Evolutionary conservation across 345 rosid species (phyloP), one percentile per base, ranked within the genome.

Genomic region (Erucastrum elatum): DNA sequence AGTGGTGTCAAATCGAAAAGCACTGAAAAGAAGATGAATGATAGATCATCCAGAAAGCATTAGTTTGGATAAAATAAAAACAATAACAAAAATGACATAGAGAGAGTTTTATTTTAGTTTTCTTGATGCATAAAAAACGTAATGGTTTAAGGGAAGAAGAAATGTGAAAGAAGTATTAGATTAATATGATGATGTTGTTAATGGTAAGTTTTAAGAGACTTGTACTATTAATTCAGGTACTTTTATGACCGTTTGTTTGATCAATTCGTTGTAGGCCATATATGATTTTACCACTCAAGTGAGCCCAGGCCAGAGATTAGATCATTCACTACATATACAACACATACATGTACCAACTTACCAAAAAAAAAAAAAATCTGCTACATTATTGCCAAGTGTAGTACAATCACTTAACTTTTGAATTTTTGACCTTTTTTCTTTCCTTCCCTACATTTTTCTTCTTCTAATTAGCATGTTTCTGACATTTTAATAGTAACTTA

Each of bases 1-100:
- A 44, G 83, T 80, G 83, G 71, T 70, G 76, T 80, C 83, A 70
- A 80, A 75, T 80, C 83, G 12, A 39, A 75, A 75, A 64, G 67
- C 79, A 80, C 80, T 66, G 63, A 16, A 41, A 21, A 60, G 33
- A 41, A 17, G 39, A 63, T 16, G 70, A 35, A 64, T 53, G 75
- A 16, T 44, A 55, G 46, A 31, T 66, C 61, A 41, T 66, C 61
- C 77, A 72, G 41, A 59, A n/a, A 66, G 44, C 63, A 66, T 78
- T 12, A 21, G 27, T 46, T 27, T 76, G 51, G 61, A 68, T 31
- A 3, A 44, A 21, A 76, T 67, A 11, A 68, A 27, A 53, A 53
- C 46, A 53, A 3, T 29, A 16, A 33, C 64, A 21, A 8, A 4
- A 16, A 64, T 1, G 9, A 21, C 8, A 6, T 4, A 55, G 21